Conservation (phyloP, 768 basidiomycete species). For the Nidula microcarpa region DNA sequence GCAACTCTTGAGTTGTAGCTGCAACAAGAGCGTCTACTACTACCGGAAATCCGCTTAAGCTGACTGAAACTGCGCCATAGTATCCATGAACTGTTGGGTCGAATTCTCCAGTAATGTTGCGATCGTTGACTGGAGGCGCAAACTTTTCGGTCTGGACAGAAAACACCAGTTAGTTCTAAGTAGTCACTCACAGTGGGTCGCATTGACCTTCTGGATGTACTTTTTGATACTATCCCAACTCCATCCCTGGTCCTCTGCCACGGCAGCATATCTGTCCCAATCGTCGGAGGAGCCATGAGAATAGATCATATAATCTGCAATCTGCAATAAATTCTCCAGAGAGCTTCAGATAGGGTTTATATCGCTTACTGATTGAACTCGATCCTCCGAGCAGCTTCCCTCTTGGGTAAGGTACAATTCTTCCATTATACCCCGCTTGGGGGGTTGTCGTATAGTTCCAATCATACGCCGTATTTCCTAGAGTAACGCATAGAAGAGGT, state of each 20-base stretch:
- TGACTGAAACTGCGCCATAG: constrained; percentile 5
- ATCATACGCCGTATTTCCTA: background rate
- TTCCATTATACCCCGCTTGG: constrained; percentile 13
- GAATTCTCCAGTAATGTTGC: constrained; percentile 9
- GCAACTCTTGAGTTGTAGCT: constrained; percentile 26
- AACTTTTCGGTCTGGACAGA: constrained; percentile 10
- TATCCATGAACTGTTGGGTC: constrained; percentile 7
- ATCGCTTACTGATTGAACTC: constrained; percentile 21
- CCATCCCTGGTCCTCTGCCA: constrained; percentile 16
- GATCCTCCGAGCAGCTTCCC: constrained; percentile 26
- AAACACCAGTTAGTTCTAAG: background rate
- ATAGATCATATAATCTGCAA: constrained; percentile 16
- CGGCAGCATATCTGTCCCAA: constrained; percentile 11
- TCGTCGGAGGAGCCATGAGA: constrained; percentile 16
- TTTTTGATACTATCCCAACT: constrained; percentile 15
- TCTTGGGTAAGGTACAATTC: constrained; percentile 16
- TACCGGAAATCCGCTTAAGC: constrained; percentile 6
- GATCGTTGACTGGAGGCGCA: constrained; percentile 8
- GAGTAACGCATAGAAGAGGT: background rate
- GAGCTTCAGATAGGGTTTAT: background rate
- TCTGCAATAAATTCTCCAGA: background rate
- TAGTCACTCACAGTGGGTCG: background rate
- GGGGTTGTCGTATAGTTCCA: constrained; percentile 18
- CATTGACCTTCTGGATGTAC: constrained; percentile 9
- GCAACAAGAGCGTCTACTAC: constrained; percentile 10